These are phyloP conservation scores for Salix arbutifolia DNA, from an alignment of 345 rosid species.

Conservation along the genomic window DNA sequence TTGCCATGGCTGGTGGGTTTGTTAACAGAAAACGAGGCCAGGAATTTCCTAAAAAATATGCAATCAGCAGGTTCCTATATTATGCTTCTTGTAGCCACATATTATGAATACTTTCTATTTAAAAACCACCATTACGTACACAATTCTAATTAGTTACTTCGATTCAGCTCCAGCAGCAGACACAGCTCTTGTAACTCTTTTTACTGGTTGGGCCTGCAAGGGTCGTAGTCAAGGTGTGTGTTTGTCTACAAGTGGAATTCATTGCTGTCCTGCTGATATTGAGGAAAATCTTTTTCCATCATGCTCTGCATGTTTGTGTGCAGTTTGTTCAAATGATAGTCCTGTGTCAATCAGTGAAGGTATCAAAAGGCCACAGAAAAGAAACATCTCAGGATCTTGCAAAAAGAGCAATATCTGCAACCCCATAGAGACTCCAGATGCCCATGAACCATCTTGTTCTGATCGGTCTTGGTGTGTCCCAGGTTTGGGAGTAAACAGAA, in stretches of 20 bases:
- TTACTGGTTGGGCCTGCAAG: slow-evolving; percentile 95
- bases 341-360: slow-evolving; percentile 28
- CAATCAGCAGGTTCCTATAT: slow-evolving; percentile 61
- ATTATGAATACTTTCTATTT: not conserved
- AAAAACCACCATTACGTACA: not conserved
- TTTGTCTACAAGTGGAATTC: slow-evolving; percentile 52
- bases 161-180: slow-evolving; percentile 63
- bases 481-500: slow-evolving; percentile 67
- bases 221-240: slow-evolving; percentile 63
- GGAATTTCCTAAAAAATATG: slow-evolving; percentile 62
- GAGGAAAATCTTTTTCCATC: slow-evolving; percentile 49
- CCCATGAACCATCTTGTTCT: slow-evolving; percentile 33
- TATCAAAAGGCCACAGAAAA: slow-evolving; percentile 45
- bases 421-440: slow-evolving; percentile 27
- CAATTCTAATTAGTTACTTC: slow-evolving; percentile 13
- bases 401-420: slow-evolving; percentile 22
- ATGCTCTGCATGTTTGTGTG: slow-evolving; percentile 40
- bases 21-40: slow-evolving; percentile 65
- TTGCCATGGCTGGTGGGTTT: slow-evolving; percentile 85
- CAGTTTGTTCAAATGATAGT: slow-evolving; percentile 26
- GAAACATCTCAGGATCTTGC: slow-evolving; percentile 31
- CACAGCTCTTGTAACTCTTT: slow-evolving; percentile 71
- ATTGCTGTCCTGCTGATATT: slow-evolving; percentile 58
- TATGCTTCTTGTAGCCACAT: slow-evolving; percentile 7
- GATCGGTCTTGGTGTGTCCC: slow-evolving; percentile 75